phyloP scores from a whole-genome alignment of 441 rosid genomes.

The Populus hybrid region DNA sequence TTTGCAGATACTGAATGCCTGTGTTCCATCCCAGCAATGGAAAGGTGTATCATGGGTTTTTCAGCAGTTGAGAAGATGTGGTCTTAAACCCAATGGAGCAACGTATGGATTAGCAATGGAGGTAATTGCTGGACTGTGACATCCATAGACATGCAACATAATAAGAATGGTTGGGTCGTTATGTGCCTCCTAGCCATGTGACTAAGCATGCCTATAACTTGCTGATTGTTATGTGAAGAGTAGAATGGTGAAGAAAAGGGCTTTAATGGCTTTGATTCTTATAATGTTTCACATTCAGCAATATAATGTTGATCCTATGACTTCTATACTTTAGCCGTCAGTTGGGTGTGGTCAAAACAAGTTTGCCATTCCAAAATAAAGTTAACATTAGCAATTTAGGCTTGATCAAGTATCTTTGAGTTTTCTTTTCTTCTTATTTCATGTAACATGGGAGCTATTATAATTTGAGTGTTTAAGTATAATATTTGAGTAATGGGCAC shows the following conservation, averaged over 20 bases:
- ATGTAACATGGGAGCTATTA: background rate
- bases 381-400: background rate
- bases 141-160: background rate
- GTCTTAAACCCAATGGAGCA: slow-evolving; percentile 84
- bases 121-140: slow-evolving; percentile 41
- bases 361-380: background rate
- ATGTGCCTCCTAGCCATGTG: slow-evolving; percentile 1
- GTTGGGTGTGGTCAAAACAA: background rate
- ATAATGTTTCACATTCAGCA: background rate
- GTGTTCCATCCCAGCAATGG: slow-evolving; percentile 81
- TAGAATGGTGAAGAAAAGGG: background rate
- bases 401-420: background rate
- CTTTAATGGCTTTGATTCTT: background rate
- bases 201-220: background rate
- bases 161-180: slow-evolving; percentile 1
- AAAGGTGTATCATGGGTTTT: slow-evolving; percentile 91
- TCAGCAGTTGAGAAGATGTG: slow-evolving; percentile 70
- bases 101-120: slow-evolving; percentile 98
- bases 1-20: slow-evolving; percentile 76
- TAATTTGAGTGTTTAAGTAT: background rate
- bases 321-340: background rate
- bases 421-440: background rate
- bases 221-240: background rate
- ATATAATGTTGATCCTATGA: background rate
- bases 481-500: too few relatives aligned